phyloP scores from a whole-genome alignment of 345 rosid species.

The Pistacia integerrima region DNA sequence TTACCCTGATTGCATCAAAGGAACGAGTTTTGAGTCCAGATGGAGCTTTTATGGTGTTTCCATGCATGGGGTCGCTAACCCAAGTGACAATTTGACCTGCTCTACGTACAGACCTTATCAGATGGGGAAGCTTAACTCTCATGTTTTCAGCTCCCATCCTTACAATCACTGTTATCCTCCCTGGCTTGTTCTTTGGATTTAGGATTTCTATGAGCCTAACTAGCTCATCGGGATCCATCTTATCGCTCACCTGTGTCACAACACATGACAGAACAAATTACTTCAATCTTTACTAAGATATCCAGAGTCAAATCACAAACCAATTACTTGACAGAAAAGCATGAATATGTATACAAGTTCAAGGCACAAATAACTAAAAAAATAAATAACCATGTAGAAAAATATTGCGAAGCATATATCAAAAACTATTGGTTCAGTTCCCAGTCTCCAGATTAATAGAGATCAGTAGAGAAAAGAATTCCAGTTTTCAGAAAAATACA shows the following conservation, averaged over 20 bases:
- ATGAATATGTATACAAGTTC: background rate
- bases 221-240: conserved; percentile 46
- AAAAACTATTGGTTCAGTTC: background rate
- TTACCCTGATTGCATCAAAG: conserved; percentile 44
- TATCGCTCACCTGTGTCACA: conserved; percentile 35
- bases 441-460: background rate
- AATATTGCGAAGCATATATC: background rate
- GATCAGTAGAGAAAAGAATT: background rate
- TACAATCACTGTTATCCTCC: conserved; percentile 41
- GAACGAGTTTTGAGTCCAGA: conserved; percentile 48
- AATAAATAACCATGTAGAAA: background rate
- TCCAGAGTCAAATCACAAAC: background rate
- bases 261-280: background rate
- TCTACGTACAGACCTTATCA: conserved; percentile 38
- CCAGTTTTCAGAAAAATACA: too few relatives aligned
- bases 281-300: background rate
- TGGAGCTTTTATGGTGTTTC: conserved; percentile 47
- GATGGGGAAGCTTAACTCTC: conserved; percentile 41
- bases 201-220: conserved; percentile 40
- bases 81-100: conserved; percentile 43
- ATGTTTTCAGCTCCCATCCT: conserved; percentile 47
- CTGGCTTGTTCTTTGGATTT: conserved; percentile 41
- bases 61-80: conserved; percentile 48
- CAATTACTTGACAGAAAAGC: background rate
- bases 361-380: background rate